A percentile compares a stretch with the other conserved stretches of the same genome.
phyloP scores from a whole-genome alignment of 805 yeast genomes.

The Ogataea neopini region DNA sequence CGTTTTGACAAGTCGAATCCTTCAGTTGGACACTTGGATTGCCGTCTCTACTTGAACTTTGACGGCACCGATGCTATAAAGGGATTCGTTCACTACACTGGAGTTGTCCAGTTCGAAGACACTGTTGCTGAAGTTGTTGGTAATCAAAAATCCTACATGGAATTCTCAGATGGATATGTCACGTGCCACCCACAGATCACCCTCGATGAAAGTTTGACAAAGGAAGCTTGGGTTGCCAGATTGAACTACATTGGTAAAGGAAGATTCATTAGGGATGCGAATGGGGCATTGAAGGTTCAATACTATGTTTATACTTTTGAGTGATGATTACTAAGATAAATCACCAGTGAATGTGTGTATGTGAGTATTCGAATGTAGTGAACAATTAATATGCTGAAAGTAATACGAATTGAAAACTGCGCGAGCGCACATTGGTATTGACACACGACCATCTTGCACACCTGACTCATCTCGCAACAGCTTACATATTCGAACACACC shows the following conservation, averaged over 20 bases:
- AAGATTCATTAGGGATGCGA: constrained; percentile 50
- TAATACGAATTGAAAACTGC: too few species aligned
- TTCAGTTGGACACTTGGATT: constrained; percentile 41
- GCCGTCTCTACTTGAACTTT: constrained; percentile 44
- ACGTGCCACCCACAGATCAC: constrained; percentile 47
- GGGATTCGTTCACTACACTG: constrained; percentile 49
- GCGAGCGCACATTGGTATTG: too few species aligned
- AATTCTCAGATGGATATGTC: constrained; percentile 49
- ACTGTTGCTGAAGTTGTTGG: constrained; percentile 39
- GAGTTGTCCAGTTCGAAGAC: constrained; percentile 45
- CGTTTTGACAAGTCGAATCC: constrained; percentile 35
- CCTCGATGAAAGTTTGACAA: constrained; percentile 43
- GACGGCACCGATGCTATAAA: constrained; percentile 36
- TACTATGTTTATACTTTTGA: constrained; percentile 48
- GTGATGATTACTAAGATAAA: neutral
- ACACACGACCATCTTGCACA: too few species aligned
- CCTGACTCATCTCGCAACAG: too few species aligned
- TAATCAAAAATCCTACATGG: constrained; percentile 33
- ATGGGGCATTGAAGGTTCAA: constrained; percentile 52
- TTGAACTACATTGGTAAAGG: constrained; percentile 60
- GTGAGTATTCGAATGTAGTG: neutral
- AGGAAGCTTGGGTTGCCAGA: constrained; percentile 51
- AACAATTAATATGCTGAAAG: too few species aligned
- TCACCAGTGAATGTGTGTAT: neutral
- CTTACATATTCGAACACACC: too few species aligned